Percentiles rank a stretch among this genome's conserved stretches.
Evolutionary conservation across 352 stramenopile genomes (phyloP).

Genomic region (Phytopythium mirpurense): DNA sequence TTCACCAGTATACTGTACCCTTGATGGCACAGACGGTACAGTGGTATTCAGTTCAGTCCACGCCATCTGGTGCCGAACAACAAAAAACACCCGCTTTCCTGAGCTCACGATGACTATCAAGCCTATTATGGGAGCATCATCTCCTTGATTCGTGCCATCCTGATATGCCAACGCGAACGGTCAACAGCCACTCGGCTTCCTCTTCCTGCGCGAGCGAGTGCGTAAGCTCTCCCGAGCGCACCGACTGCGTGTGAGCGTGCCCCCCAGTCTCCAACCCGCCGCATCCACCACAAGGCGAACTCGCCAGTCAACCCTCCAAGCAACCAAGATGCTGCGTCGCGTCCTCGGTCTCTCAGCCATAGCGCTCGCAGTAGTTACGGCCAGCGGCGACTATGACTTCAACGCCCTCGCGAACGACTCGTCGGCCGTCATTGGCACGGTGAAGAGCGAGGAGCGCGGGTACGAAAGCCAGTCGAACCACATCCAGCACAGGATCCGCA

Average conservation of each 20-base stretch:
- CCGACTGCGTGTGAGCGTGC: neutral
- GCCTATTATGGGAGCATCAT: too few species aligned
- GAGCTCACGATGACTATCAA: too few species aligned
- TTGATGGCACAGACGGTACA: neutral
- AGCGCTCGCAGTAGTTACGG: neutral
- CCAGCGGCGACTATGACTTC: slow-evolving; percentile 1
- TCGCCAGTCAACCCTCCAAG: neutral
- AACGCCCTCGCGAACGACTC: slow-evolving; percentile 1
- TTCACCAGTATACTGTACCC: neutral
- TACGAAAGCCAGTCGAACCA: slow-evolving; percentile 9
- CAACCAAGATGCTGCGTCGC: slow-evolving; percentile 1
- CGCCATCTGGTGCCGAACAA: slow-evolving; percentile 1
- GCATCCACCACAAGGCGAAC: neutral
- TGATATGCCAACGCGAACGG: neutral
- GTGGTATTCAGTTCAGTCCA: neutral
- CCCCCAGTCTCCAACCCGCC: neutral
- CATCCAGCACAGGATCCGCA: slow-evolving; percentile 28
- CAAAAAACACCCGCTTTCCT: too few species aligned
- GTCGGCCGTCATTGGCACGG: neutral
- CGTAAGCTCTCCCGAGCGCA: neutral
- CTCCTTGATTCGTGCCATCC: neutral
- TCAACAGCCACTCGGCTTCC: neutral
- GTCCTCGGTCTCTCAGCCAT: neutral
- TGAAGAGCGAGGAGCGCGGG: slow-evolving; percentile 6
- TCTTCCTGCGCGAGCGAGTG: neutral